Evolutionary conservation across 306 rosid genomes (phyloP), one percentile per base, ranked within the genome.

Genomic region (Canavalia gladiata): DNA sequence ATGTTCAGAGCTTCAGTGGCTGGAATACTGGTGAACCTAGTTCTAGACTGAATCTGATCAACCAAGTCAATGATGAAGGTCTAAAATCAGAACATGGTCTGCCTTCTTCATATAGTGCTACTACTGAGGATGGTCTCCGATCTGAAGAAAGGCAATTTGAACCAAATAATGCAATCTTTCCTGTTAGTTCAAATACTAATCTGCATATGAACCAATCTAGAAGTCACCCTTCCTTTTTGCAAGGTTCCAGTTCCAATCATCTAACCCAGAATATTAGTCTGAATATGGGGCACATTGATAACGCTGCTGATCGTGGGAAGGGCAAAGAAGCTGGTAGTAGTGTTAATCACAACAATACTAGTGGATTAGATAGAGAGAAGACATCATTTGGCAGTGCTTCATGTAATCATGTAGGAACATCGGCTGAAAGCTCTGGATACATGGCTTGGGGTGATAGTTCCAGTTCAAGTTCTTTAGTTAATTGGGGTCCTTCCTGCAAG

Each of bases 401-500:
- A n/a, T 82, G 77, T 70, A 86, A 84, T 86, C 84, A 76, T 54
- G 25, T 47, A 57, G 97, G 88, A 74, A 41, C 92, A 75, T 89
- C 93, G 67, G 83, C 92, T 25, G 90, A 91, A 88, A 89, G 80
- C 87, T 70, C 90, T 78, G 83, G 85, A 67, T 81, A 76, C 85
- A 79, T 85, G 86, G 88, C 74, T 35, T 87, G 85, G 83, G 91
- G 86, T 75, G 82, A 77, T 75, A 81, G 85, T 74, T 70, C 79
- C 54, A 83, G 81, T 68, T 80, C 94, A 4, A 78, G 89, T 65
- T 88, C 96, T 68, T 85, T 88, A 42, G 93, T 85, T 30, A 89
- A 86, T 74, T 94, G 97, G 94, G 97, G 95, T 58, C 87, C 91
- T 84, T 91, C 93, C 50, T 90, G 98, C 89, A 94, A 94, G 88